A percentile compares a stretch with the other conserved stretches of the same genome.
phyloP scores from a whole-genome alignment of 2,329 filamentous ascomycete species.

The Periconia sp. region DNA sequence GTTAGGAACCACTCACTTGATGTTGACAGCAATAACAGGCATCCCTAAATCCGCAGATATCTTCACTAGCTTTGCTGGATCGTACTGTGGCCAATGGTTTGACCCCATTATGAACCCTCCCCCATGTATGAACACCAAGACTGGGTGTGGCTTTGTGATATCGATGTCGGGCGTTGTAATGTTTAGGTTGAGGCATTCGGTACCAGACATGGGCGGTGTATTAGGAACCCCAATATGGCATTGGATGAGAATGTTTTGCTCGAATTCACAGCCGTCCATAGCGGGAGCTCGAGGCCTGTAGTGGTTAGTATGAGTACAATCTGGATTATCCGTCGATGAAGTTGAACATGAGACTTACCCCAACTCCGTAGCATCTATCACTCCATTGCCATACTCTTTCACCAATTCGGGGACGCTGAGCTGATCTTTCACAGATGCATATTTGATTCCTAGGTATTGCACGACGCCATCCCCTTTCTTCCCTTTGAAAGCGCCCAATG shows the following conservation, averaged over 20 bases:
- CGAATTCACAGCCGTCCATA: constrained; percentile 20
- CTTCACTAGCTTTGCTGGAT: constrained; percentile 52
- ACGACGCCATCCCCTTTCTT: constrained; percentile 18
- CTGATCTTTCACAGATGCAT: constrained; percentile 38
- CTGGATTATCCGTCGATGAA: neutral
- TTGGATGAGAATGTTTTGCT: constrained; percentile 29
- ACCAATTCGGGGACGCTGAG: constrained; percentile 36
- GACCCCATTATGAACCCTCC: constrained; percentile 57
- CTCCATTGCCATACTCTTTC: constrained; percentile 14
- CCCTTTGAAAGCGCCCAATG: constrained; percentile 19
- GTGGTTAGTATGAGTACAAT: constrained; percentile 1
- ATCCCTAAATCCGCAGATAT: constrained; percentile 46
- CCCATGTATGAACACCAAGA: constrained; percentile 61
- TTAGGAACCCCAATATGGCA: constrained; percentile 15
- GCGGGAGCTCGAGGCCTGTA: constrained; percentile 23
- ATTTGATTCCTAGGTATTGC: constrained; percentile 42
- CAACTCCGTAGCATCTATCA: constrained; percentile 35
- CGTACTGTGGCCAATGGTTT: constrained; percentile 59
- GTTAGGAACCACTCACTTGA: constrained; percentile 51
- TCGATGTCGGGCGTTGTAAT: constrained; percentile 46
- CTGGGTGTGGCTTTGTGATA: constrained; percentile 47
- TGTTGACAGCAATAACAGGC: constrained; percentile 50
- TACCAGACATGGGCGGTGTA: constrained; percentile 47
- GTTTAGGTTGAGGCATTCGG: constrained; percentile 59
- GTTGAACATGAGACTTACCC: constrained; percentile 25